Evolutionary conservation across 2,329 filamentous ascomycete genomes (phyloP).

Genomic region (Fusarium zealandicum): DNA sequence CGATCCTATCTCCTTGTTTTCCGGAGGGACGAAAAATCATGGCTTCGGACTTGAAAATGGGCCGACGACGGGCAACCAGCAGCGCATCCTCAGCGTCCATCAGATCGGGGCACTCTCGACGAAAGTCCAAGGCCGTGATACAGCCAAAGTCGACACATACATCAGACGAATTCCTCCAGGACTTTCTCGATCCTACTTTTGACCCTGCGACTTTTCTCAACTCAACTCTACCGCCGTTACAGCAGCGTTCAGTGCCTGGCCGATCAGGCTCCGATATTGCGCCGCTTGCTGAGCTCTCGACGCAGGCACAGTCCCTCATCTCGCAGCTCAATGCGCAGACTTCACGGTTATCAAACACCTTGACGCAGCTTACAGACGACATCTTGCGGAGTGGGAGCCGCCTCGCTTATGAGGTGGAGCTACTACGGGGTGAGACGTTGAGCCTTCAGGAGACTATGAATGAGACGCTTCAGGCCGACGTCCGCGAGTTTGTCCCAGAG

Average conservation of each 20-base stretch:
- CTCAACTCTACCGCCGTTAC: constrained; percentile 73
- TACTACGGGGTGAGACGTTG: constrained; percentile 86
- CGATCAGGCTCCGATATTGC: constrained; percentile 50
- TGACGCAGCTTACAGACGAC: constrained; percentile 93
- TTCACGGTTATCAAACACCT: constrained; percentile 76
- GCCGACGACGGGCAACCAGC: constrained; percentile 58
- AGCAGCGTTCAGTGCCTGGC: constrained; percentile 48
- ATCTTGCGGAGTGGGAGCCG: constrained; percentile 88
- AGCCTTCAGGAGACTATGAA: constrained; percentile 80
- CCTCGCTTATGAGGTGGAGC: constrained; percentile 92
- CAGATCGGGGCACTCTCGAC: constrained; percentile 52
- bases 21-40: constrained; percentile 22
- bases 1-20: background rate
- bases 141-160: constrained; percentile 67
- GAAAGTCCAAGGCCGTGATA: constrained; percentile 48
- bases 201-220: constrained; percentile 89
- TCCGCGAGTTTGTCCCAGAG: constrained; percentile 73
- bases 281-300: constrained; percentile 77
- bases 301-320: constrained; percentile 82
- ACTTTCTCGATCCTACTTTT: constrained; percentile 79
- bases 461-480: constrained; percentile 74
- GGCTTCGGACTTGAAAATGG: constrained; percentile 43
- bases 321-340: constrained; percentile 90
- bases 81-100: constrained; percentile 48
- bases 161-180: constrained; percentile 73